Base-by-base conservation (phyloP, 2,329 filamentous ascomycete genomes). In the Xylariales sp. region DNA sequence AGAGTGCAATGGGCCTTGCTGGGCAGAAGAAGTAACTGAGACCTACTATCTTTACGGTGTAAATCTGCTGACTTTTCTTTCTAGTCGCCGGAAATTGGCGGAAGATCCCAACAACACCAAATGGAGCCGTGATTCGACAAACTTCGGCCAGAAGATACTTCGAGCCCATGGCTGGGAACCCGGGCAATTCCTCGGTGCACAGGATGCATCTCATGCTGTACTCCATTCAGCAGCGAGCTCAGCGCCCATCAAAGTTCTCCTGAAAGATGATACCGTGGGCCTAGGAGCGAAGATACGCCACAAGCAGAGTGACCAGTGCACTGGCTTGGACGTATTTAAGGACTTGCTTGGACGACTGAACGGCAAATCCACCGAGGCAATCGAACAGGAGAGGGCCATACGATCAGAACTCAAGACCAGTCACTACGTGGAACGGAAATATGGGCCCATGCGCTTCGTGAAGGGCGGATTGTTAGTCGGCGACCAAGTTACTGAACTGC, bases 81-180 rank as follows among this genome's bases (percentile, higher is more conserved):
- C 4, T 38, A 67, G 61, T 47, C 63, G 59, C 52, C 73, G 73
- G 35, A 95, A 91, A 68, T 82, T 97, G 58, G 85, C 84, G 51
- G 76, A 85, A 60, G 93, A 98, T 65, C 93, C 93, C 6, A 96
- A 97, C 68, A 98, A 97, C 64, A 95, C 88, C 35, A 81, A 79
- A 74, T 98, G 93, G 93, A 82, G 84, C 43, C 82, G 84, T 56
- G 84, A 90, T 60, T 87, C 84, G 50, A 77, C 76, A 43, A 83
- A 81, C 40, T 97, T 93, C 62, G 93, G 93, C 52, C 90, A 95
- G 62, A 87, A 82, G 58, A 91, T 97, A 52, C 81, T 98, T 57
- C 80, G 83, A 37, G 74, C 84, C 12, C 89, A 96, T 57, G 93
- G 93, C 50, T 98, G 93, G 93, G 77, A 83, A 46, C 88, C 90